phyloP scores from a whole-genome alignment of 495 filamentous ascomycete genomes.

The Penicillium macrosclerotiorum region DNA sequence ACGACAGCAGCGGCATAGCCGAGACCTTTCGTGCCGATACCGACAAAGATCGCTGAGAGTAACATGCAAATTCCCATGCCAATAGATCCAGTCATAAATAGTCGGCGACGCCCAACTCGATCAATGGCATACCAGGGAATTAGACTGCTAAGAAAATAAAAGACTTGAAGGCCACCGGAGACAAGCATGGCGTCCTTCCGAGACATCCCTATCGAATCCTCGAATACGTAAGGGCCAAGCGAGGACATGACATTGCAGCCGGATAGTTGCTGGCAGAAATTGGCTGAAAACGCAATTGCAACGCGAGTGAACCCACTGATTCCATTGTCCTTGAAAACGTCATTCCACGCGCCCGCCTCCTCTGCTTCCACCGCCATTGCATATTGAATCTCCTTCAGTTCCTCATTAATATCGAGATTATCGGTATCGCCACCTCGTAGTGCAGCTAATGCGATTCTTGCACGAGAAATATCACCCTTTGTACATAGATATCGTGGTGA shows the following conservation, averaged over 20 bases:
- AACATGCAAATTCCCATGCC: constrained; percentile 28
- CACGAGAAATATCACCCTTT: constrained; percentile 52
- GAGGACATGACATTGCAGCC: constrained; percentile 20
- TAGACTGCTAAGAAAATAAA: constrained; percentile 25
- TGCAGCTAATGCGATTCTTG: constrained; percentile 52
- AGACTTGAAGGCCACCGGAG: constrained; percentile 42
- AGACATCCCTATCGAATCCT: constrained; percentile 12
- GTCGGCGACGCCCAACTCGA: constrained; percentile 21
- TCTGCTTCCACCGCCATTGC: constrained; percentile 18
- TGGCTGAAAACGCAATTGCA: constrained; percentile 15
- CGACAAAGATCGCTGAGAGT: constrained; percentile 38
- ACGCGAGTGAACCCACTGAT: constrained; percentile 17
- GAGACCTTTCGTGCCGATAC: constrained; percentile 19
- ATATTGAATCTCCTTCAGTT: constrained; percentile 18
- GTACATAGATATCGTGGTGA: constrained; percentile 36
- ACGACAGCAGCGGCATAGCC: constrained; percentile 24
- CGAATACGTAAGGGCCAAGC: constrained; percentile 18
- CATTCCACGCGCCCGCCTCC: constrained; percentile 15
- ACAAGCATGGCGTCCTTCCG: constrained; percentile 12
- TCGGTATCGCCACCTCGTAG: constrained; percentile 12
- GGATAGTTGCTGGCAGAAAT: constrained; percentile 20
- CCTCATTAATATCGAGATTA: constrained; percentile 8
- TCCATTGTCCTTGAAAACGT: constrained; percentile 18
- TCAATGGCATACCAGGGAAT: constrained; percentile 18
- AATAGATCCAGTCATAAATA: constrained; percentile 30